Base-by-base conservation (phyloP, 352 stramenopile species). In the Phytophthora tentaculata region DNA sequence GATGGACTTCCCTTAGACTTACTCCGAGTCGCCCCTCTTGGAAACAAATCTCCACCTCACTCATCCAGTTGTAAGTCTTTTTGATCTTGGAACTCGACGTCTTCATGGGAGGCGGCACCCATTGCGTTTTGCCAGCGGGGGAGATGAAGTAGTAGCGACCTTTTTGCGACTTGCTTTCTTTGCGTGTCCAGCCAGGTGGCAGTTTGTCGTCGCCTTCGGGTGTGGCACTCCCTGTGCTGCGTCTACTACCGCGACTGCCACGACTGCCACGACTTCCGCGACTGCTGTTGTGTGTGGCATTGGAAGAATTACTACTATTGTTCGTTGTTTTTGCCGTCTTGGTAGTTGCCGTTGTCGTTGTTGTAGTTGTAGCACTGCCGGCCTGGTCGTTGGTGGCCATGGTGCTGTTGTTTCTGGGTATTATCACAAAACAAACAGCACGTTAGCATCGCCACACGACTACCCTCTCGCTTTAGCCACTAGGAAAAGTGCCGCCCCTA, bases 131-230 rank as follows among this genome's bases (percentile, higher is more conserved):
- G 54, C 88, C 88, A 10, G 75, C 70, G 13, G 88, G 88, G 1
- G 82, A 91, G 49, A 96, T 92, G 71, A 91, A 96, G 65, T 96
- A 96, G 61, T 91, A 96, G 2, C 83, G 74, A 14, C 88, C 88
- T 64, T 92, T 91, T 67, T 94, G 88, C 14, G 86, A 90, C 71
- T 94, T 96, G 73, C 84, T 94, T 68, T 96, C 88, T 53, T 92
- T 93, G 51, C 74, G 68, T 22, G 80, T 92, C 88, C 86, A 96
- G n/a, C 87, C 87, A 0, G 87, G 73, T 8, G 87, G 87, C 56
- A 95, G 51, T 29, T 79, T 79, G 55, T 83, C 74, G 16, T 73
- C 56, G 3, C 56, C 58, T 17, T 78, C 64, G 52, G 66, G 49
- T 22, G 52, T 69, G 20, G 61, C 29, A 24, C 60, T 77, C 7